A percentile compares a stretch with the other conserved stretches of the same genome.
Evolutionary conservation across 371 early-diverging fungal genomes (phyloP).

Genomic region (Mortierella sp.): DNA sequence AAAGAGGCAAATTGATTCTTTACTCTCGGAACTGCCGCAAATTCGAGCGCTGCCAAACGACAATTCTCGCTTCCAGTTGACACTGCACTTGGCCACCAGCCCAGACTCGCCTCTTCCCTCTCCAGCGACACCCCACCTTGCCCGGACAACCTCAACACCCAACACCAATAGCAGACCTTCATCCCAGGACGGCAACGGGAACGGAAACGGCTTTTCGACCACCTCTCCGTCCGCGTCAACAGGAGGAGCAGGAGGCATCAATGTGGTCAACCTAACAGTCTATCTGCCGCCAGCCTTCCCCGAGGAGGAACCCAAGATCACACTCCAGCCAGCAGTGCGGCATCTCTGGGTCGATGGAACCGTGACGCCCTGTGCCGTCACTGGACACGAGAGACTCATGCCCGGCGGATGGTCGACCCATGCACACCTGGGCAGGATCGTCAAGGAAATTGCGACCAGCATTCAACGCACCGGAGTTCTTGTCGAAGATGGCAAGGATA

Average conservation of each 20-base stretch:
- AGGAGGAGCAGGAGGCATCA: conserved; percentile 14
- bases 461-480: conserved; percentile 63
- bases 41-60: conserved; percentile 33
- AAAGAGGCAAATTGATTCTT: conserved; percentile 41
- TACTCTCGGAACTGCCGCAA: conserved; percentile 39
- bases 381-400: conserved; percentile 57
- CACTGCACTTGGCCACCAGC: conserved; percentile 29
- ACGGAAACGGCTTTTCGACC: conserved; percentile 3
- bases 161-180: conserved; percentile 5
- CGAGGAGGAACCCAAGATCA: conserved; percentile 71
- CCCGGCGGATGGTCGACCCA: conserved; percentile 56
- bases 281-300: conserved; percentile 66
- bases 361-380: conserved; percentile 61
- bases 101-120: conserved; percentile 29
- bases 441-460: conserved; percentile 66
- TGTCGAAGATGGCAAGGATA: conserved; percentile 19
- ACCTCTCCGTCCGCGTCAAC: conserved; percentile 1
- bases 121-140: conserved; percentile 27
- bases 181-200: conserved; percentile 10
- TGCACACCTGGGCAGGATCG: conserved; percentile 63
- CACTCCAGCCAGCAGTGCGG: conserved; percentile 67
- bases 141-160: conserved; percentile 30
- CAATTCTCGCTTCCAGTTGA: conserved; percentile 46
- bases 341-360: conserved; percentile 70
- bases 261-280: conserved; percentile 29